phyloP scores from a whole-genome alignment of 345 rosid species.

The Excoecaria agallocha region DNA sequence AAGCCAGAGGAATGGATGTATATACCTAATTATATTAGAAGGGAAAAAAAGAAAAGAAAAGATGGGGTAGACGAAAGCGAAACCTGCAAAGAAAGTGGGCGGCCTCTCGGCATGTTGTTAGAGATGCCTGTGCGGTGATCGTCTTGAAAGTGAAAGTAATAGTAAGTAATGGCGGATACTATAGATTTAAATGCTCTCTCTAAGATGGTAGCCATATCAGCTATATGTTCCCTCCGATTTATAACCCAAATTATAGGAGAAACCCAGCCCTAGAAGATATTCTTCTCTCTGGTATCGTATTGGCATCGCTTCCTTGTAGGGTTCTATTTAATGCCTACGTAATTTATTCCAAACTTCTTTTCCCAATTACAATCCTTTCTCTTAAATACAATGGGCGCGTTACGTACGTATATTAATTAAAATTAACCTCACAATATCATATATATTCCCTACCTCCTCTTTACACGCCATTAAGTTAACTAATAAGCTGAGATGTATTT shows the following conservation, averaged over 20 bases:
- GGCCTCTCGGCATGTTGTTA: conserved; percentile 63
- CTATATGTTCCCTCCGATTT: conserved; percentile 27
- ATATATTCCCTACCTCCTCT: conserved; percentile 1
- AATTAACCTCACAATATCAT: conserved; percentile 8
- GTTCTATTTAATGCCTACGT: conserved; percentile 27
- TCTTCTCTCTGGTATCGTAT: conserved; percentile 25
- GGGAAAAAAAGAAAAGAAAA: neutral
- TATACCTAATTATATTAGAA: too few species aligned
- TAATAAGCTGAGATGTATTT: too few species aligned
- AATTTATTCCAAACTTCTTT: conserved; percentile 43
- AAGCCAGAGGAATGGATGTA: neutral
- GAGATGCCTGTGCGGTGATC: conserved; percentile 17
- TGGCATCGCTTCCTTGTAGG: conserved; percentile 45
- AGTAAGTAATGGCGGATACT: conserved; percentile 51
- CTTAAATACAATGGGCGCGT: too few species aligned
- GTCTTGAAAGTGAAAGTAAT: conserved; percentile 53
- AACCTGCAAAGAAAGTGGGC: conserved; percentile 91
- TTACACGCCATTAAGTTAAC: too few species aligned
- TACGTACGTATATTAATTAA: too few species aligned
- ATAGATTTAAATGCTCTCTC: conserved; percentile 49
- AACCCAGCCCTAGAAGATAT: conserved; percentile 46
- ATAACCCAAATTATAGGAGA: conserved; percentile 5
- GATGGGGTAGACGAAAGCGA: conserved; percentile 14
- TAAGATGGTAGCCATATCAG: conserved; percentile 40
- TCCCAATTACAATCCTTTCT: neutral